phyloP scores from a whole-genome alignment of 1,284 basidiomycete genomes.

The Leccinum griseonigrum region DNA sequence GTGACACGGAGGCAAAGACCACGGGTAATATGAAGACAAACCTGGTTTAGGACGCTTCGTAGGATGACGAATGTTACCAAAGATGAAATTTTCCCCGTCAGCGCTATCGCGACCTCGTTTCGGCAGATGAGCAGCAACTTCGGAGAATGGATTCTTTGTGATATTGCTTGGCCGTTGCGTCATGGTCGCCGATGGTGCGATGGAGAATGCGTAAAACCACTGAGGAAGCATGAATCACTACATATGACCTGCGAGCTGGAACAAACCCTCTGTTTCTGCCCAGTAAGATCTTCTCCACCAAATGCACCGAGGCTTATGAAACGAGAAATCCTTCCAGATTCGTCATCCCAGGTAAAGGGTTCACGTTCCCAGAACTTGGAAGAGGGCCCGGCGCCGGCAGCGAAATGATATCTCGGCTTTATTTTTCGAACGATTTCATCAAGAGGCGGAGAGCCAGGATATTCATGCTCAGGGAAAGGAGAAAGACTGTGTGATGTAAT shows the following conservation, averaged over 20 bases:
- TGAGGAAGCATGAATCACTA: conserved; percentile 28
- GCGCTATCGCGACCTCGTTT: conserved; percentile 55
- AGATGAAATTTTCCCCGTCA: conserved; percentile 63
- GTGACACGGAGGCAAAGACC: background rate
- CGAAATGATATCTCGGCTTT: conserved; percentile 80
- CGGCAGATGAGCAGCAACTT: conserved; percentile 33
- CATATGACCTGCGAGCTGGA: background rate
- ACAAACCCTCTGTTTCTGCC: conserved; percentile 78
- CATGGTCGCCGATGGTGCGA: conserved; percentile 42
- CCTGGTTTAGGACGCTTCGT: conserved; percentile 56
- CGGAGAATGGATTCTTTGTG: conserved; percentile 72
- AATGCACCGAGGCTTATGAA: conserved; percentile 88
- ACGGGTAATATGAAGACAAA: conserved; percentile 26
- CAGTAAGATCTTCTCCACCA: conserved; percentile 53
- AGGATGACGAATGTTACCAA: conserved; percentile 56
- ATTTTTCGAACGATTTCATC: conserved; percentile 64
- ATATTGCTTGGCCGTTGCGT: conserved; percentile 57
- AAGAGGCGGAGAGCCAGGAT: conserved; percentile 54
- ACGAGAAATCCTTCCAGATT: conserved; percentile 64
- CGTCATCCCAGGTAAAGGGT: conserved; percentile 81
- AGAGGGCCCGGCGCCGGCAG: conserved; percentile 54
- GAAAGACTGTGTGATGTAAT: conserved; percentile 64
- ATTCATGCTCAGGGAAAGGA: conserved; percentile 45
- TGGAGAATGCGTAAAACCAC: conserved; percentile 81
- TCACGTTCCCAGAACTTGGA: conserved; percentile 90